Evolutionary conservation across 306 rosid genomes (phyloP).

Genomic region (Trichosanthes cucumerina): DNA sequence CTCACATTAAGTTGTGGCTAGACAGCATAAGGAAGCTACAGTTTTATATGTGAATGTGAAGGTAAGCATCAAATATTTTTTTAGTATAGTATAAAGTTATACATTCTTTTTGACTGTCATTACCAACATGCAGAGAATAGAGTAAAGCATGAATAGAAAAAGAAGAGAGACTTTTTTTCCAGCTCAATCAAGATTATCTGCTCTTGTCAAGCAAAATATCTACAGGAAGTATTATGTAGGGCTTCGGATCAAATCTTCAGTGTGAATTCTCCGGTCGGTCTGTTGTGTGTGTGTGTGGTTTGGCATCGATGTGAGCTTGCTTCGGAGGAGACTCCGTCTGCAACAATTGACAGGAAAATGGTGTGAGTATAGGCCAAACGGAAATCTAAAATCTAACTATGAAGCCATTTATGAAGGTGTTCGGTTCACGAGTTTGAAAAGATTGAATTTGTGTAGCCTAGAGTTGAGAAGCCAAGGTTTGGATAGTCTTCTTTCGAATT

Average conservation of each 20-base stretch:
- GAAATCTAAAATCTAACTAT: not conserved
- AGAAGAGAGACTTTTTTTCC: not conserved
- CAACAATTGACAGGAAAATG: not conserved
- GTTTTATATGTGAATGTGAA: constrained; percentile 2
- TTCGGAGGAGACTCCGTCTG: not conserved
- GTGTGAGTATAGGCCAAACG: constrained; percentile 1
- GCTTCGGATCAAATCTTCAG: constrained; percentile 14
- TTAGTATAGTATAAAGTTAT: not conserved
- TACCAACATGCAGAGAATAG: constrained; percentile 1
- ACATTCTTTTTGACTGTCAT: not conserved
- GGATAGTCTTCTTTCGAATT: not conserved
- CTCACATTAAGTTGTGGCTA: not conserved
- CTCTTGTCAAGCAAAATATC: constrained; percentile 17
- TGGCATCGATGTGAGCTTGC: not conserved
- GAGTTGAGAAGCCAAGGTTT: not conserved
- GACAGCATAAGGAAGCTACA: not conserved
- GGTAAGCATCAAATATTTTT: constrained; percentile 2
- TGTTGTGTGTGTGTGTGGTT: not conserved
- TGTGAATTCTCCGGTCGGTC: not conserved
- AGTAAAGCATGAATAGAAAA: not conserved
- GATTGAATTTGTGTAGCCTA: not conserved
- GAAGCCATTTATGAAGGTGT: not conserved
- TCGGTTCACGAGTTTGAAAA: not conserved
- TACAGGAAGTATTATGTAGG: constrained; percentile 12
- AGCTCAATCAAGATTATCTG: constrained; percentile 7